Evolutionary conservation across 2,329 filamentous ascomycete genomes (phyloP).

Genomic region (Nakataea oryzae): DNA sequence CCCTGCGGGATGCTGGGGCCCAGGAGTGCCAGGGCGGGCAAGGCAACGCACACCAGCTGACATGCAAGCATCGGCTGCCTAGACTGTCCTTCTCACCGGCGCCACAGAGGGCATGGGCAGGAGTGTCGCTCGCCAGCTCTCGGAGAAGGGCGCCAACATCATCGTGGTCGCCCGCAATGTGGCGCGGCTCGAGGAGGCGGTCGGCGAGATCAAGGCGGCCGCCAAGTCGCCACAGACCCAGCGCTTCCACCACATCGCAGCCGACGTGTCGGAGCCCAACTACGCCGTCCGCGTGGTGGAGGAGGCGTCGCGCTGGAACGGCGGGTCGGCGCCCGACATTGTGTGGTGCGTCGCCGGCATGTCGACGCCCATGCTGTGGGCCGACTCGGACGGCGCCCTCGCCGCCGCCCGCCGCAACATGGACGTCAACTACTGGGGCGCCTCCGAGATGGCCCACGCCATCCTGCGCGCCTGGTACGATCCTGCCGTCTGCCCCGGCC

Average conservation of each 20-base stretch:
- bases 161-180: constrained; percentile 74
- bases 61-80: background rate
- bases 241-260: constrained; percentile 72
- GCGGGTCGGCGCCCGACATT: constrained; percentile 62
- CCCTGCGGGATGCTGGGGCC: too few species aligned
- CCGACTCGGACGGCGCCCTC: constrained; percentile 64
- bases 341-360: constrained; percentile 86
- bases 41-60: constrained; percentile 3
- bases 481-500: constrained; percentile 32
- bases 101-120: constrained; percentile 89
- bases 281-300: constrained; percentile 62
- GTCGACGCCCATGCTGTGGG: constrained; percentile 64
- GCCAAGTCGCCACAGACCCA: constrained; percentile 59
- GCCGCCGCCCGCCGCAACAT: constrained; percentile 64
- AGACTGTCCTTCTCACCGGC: constrained; percentile 86
- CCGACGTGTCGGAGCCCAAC: constrained; percentile 63
- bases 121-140: constrained; percentile 61
- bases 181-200: constrained; percentile 60
- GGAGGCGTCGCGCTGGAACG: constrained; percentile 72
- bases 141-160: constrained; percentile 75
- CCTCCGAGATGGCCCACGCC: constrained; percentile 76
- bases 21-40: too few species aligned
- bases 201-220: constrained; percentile 54
- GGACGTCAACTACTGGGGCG: constrained; percentile 87
- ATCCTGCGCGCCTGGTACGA: constrained; percentile 59